Evolutionary conservation across 495 filamentous ascomycete genomes (phyloP).

Genomic region (Penicillium psychrofluorescens): DNA sequence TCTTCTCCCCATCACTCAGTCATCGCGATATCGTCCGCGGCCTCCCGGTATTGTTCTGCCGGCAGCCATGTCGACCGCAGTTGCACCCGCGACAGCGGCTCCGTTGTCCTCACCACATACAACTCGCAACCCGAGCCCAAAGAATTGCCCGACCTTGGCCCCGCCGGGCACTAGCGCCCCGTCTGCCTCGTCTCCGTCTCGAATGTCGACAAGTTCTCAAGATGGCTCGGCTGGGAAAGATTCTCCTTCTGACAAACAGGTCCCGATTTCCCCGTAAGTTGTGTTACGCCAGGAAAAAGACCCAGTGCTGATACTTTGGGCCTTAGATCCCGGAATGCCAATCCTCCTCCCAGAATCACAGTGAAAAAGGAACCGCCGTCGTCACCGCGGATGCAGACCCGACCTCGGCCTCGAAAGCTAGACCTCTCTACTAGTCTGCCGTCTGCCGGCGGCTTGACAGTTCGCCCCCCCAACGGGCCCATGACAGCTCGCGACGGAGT

Average conservation of each 20-base stretch:
- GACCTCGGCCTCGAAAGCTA: conserved; percentile 81
- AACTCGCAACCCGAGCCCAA: conserved; percentile 42
- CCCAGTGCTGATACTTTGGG: neutral
- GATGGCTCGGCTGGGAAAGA: conserved; percentile 35
- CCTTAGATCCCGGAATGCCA: conserved; percentile 34
- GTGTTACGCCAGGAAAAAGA: neutral
- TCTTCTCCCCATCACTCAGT: too few species aligned
- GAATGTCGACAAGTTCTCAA: conserved; percentile 24
- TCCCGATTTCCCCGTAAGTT: conserved; percentile 50
- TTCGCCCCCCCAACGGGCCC: conserved; percentile 63
- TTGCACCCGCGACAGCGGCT: conserved; percentile 40
- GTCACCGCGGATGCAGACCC: conserved; percentile 64
- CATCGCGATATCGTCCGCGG: neutral
- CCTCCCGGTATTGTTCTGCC: conserved; percentile 1
- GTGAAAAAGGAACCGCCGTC: conserved; percentile 95
- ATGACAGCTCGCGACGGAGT: conserved; percentile 75
- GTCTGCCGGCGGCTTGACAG: conserved; percentile 48
- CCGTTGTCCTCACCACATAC: conserved; percentile 41
- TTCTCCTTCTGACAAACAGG: conserved; percentile 44
- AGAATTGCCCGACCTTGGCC: conserved; percentile 36
- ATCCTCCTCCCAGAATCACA: conserved; percentile 65
- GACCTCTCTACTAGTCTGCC: conserved; percentile 74
- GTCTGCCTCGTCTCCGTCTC: conserved; percentile 30
- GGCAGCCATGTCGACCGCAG: conserved; percentile 42
- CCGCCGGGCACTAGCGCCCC: conserved; percentile 21